phyloP scores from a whole-genome alignment of 2,329 filamentous ascomycete species.

The Fusarium euwallaceae region DNA sequence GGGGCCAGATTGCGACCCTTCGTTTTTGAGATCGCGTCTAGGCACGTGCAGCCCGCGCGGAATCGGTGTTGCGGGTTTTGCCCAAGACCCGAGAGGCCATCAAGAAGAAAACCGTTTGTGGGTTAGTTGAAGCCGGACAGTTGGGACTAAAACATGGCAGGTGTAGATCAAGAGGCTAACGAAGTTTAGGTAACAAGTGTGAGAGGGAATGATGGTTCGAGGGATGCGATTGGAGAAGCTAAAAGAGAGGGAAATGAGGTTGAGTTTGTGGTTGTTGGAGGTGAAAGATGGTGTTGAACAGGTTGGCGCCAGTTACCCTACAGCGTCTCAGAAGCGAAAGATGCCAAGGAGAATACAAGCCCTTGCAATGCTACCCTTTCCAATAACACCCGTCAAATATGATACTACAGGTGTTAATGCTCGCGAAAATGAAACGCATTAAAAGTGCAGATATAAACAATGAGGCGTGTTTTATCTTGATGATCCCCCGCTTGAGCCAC shows the following conservation, averaged over 20 bases:
- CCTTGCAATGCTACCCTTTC: background rate
- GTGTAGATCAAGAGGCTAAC: constrained; percentile 28
- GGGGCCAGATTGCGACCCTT: constrained; percentile 1
- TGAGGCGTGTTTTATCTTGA: constrained; percentile 2
- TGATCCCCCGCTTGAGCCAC: background rate
- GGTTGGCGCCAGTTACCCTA: background rate
- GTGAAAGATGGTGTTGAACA: background rate
- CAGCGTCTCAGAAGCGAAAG: background rate
- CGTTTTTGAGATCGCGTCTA: background rate
- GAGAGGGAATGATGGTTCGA: background rate
- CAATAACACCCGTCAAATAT: background rate
- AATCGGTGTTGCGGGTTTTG: constrained; percentile 3
- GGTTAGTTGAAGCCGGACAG: constrained; percentile 13
- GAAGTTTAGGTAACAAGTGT: constrained; percentile 2
- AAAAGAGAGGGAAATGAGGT: background rate
- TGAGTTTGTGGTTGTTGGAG: background rate
- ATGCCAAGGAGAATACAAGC: background rate
- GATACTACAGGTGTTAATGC: background rate
- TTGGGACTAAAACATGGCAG: constrained; percentile 14
- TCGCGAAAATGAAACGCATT: background rate
- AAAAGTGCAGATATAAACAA: background rate
- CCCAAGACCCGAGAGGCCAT: background rate
- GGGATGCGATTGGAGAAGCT: constrained; percentile 19
- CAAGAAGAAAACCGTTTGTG: background rate
- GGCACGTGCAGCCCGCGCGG: background rate